Percentiles rank a stretch among this genome's conserved stretches.
Evolutionary conservation across 441 rosid genomes (phyloP).

Genomic region (Omphalea diandra): DNA sequence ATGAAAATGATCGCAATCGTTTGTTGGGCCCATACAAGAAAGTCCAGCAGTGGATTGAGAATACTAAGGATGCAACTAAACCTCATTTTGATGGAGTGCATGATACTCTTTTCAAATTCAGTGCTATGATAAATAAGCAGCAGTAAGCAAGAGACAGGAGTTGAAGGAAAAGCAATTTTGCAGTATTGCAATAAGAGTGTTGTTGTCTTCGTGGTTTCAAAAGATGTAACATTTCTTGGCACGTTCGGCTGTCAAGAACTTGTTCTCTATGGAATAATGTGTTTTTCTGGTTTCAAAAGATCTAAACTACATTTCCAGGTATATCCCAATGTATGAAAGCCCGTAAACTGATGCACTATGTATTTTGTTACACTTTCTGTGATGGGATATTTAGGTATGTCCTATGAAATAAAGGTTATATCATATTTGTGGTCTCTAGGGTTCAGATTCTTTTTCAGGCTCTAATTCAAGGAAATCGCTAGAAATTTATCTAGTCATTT

Average conservation of each 20-base stretch:
- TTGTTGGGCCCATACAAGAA: conserved; percentile 61
- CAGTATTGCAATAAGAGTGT: background rate
- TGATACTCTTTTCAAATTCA: conserved; percentile 39
- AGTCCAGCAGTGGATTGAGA: conserved; percentile 74
- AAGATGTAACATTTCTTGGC: background rate
- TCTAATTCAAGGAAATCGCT: background rate
- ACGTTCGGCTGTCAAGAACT: background rate
- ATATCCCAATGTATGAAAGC: background rate
- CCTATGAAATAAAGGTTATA: background rate
- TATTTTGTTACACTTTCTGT: background rate
- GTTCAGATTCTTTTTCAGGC: background rate
- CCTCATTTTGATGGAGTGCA: conserved; percentile 80
- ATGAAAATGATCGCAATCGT: conserved; percentile 53
- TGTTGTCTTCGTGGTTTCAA: background rate
- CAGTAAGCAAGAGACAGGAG: conserved; percentile 22
- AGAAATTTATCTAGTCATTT: no score
- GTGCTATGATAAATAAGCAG: conserved; percentile 37
- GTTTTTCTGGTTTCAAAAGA: background rate
- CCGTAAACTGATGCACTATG: background rate
- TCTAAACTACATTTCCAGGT: background rate
- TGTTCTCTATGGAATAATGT: background rate
- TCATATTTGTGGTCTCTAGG: background rate
- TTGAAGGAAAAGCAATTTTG: conserved; percentile 19
- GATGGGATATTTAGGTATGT: background rate
- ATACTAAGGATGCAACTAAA: conserved; percentile 51